These are phyloP conservation scores for Aureobasidium sp. DNA, from an alignment of 2,329 filamentous ascomycete species.

Conservation along the genomic window DNA sequence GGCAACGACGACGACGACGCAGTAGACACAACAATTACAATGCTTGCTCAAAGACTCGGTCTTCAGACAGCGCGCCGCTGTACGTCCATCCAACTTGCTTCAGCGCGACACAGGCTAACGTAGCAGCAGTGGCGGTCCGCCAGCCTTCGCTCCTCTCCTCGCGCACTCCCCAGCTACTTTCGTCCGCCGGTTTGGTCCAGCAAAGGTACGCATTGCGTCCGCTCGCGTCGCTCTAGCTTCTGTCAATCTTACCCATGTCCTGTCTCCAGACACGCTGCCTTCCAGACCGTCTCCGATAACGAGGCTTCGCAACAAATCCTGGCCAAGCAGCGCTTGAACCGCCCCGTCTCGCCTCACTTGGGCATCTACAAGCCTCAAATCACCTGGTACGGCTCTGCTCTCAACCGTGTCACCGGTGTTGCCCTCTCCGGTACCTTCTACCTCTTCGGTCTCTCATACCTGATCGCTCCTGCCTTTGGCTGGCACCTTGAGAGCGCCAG, in stretches of 20 bases:
- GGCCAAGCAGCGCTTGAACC: conserved; percentile 68
- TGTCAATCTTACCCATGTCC: conserved; percentile 15
- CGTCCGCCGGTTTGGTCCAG: conserved; percentile 36
- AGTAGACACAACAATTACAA: conserved; percentile 23
- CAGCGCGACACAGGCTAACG: conserved; percentile 17
- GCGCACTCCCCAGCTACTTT: conserved; percentile 36
- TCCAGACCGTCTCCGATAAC: conserved; percentile 48
- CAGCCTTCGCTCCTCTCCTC: conserved; percentile 41
- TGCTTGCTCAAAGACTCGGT: conserved; percentile 39
- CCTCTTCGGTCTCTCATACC: conserved; percentile 72
- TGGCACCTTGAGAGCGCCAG: conserved; percentile 60
- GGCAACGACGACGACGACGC: neutral
- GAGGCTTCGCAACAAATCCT: conserved; percentile 59
- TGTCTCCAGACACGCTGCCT: conserved; percentile 42
- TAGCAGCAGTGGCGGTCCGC: conserved; percentile 35
- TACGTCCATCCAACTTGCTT: conserved; percentile 22
- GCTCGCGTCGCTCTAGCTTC: conserved; percentile 15
- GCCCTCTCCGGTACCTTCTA: conserved; percentile 68
- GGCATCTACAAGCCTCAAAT: conserved; percentile 79
- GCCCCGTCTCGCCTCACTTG: conserved; percentile 80
- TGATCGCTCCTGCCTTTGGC: conserved; percentile 68
- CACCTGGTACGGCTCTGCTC: conserved; percentile 69
- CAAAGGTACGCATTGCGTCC: conserved; percentile 37
- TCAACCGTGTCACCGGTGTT: conserved; percentile 80
- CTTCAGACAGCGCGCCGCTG: conserved; percentile 39